Evolutionary conservation across 2,329 filamentous ascomycete genomes (phyloP).

Genomic region (Sporothrix mexicana): DNA sequence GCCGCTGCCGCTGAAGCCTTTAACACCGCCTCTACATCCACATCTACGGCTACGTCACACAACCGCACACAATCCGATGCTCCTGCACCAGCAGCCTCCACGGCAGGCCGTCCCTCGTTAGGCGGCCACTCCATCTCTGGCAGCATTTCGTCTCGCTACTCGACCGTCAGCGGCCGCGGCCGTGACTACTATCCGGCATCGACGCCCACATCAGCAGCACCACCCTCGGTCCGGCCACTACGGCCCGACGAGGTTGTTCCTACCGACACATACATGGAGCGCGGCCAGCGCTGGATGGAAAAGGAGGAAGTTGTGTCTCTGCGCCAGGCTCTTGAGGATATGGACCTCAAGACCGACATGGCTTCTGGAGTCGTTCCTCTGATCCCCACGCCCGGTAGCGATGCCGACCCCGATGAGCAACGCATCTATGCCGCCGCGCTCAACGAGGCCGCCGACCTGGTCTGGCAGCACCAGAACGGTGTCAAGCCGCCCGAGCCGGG

Average conservation of each 20-base stretch:
- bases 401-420: constrained; percentile 63
- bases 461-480: constrained; percentile 75
- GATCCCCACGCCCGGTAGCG: constrained; percentile 45
- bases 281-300: constrained; percentile 78
- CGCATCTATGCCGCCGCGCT: constrained; percentile 73
- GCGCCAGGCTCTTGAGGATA: constrained; percentile 73
- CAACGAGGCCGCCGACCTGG: constrained; percentile 77
- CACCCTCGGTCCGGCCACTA: constrained; percentile 46
- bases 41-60: constrained; percentile 36
- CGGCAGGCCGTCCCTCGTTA: constrained; percentile 30
- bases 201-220: not conserved
- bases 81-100: not conserved
- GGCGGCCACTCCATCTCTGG: constrained; percentile 51
- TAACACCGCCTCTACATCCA: not conserved
- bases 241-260: constrained; percentile 67
- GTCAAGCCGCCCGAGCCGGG: constrained; percentile 61
- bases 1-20: constrained; percentile 38
- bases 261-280: constrained; percentile 73
- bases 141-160: constrained; percentile 59
- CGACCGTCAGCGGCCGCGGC: constrained; percentile 51
- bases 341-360: constrained; percentile 60
- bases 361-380: not conserved
- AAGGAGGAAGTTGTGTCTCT: constrained; percentile 76
- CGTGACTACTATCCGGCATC: constrained; percentile 58
- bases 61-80: constrained; percentile 38